Conservation (phyloP, 208 protist species). For the Leptomonas pyrrhocoris region DNA sequence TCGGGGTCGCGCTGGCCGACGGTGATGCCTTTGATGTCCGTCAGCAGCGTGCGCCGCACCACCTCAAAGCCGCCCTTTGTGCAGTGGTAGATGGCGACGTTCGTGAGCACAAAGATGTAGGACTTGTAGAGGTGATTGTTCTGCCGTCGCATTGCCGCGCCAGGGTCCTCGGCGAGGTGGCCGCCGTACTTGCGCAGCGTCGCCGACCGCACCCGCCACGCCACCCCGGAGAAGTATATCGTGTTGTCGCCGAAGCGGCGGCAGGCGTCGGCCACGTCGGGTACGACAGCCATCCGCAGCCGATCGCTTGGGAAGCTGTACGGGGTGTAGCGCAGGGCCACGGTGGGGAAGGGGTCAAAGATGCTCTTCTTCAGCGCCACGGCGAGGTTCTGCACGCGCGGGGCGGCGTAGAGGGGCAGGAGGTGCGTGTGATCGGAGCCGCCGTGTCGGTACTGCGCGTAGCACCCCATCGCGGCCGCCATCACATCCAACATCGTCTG, state of each 20-base stretch:
- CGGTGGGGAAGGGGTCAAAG: constrained; percentile 58
- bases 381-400: constrained; percentile 46
- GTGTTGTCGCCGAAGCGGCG: constrained; percentile 77
- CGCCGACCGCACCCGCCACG: constrained; percentile 63
- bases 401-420: constrained; percentile 43
- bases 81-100: constrained; percentile 72
- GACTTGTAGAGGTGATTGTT: constrained; percentile 62
- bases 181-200: constrained; percentile 39
- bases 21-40: constrained; percentile 46
- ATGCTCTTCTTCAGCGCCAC: constrained; percentile 43
- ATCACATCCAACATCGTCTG: constrained; percentile 22
- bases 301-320: constrained; percentile 46
- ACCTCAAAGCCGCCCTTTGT: constrained; percentile 58
- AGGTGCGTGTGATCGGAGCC: constrained; percentile 17
- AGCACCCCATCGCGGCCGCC: constrained; percentile 15
- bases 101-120: constrained; percentile 66
- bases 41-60: constrained; percentile 55
- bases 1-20: constrained; percentile 44
- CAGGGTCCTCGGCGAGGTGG: constrained; percentile 32
- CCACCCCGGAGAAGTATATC: constrained; percentile 70
- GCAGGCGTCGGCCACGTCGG: constrained; percentile 54
- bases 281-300: constrained; percentile 50
- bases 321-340: constrained; percentile 52
- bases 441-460: constrained; percentile 23
- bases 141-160: constrained; percentile 33